Evolutionary conservation across 176 grass and related monocot species (phyloP).

Genomic region (Hsuehochloa calcarea): DNA sequence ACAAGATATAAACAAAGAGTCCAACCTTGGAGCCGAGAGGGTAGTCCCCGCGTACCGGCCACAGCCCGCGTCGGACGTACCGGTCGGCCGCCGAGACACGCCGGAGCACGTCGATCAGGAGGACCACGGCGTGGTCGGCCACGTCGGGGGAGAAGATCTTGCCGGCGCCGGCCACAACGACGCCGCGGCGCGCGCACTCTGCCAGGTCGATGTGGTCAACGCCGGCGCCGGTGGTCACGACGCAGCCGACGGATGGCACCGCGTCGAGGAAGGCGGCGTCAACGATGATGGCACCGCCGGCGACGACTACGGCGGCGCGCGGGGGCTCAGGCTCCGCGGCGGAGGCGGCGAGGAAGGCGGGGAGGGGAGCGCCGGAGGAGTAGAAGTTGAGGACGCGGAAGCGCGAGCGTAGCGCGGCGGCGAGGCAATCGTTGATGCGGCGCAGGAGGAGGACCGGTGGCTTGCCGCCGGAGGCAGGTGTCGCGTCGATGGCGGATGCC

Average conservation of each 20-base stretch:
- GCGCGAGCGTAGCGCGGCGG: not conserved
- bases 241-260: constrained; percentile 20
- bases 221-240: constrained; percentile 34
- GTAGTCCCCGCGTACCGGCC: constrained; percentile 32
- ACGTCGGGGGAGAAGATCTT: constrained; percentile 24
- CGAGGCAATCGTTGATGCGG: not conserved
- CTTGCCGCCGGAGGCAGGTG: not conserved
- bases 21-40: constrained; percentile 42
- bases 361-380: not conserved
- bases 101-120: constrained; percentile 43
- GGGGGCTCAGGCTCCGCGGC: not conserved
- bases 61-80: constrained; percentile 29
- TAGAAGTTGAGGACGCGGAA: constrained; percentile 30
- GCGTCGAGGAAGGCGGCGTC: constrained; percentile 25
- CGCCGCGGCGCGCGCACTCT: constrained; percentile 36
- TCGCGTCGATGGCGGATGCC: not conserved
- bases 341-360: constrained; percentile 15
- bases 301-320: constrained; percentile 11
- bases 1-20: no score
- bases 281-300: not conserved
- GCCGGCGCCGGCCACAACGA: constrained; percentile 29
- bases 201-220: constrained; percentile 45
- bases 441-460: constrained; percentile 21
- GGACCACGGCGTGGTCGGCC: constrained; percentile 50
- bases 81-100: constrained; percentile 38